Conservation (phyloP, 2,329 filamentous ascomycete species). For the Fusarium fracticaudum region DNA sequence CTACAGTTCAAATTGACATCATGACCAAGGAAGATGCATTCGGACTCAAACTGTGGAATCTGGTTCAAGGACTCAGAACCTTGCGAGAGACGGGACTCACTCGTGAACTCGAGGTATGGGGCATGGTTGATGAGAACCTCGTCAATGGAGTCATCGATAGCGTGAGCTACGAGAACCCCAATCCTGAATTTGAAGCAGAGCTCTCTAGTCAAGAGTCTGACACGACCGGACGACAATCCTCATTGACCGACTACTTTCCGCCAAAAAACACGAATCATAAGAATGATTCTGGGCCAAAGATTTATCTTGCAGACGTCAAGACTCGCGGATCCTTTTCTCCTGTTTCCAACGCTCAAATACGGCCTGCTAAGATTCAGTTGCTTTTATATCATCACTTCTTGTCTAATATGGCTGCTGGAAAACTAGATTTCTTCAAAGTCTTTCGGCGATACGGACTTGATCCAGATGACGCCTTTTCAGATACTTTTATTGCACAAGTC, state of each 20-base stretch:
- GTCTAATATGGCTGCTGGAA: constrained; percentile 76
- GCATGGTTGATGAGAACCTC: constrained; percentile 80
- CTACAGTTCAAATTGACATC: constrained; percentile 76
- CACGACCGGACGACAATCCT: constrained; percentile 46
- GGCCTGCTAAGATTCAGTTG: constrained; percentile 85
- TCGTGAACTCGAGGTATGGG: constrained; percentile 86
- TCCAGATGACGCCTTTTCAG: constrained; percentile 74
- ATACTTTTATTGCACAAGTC: constrained; percentile 81
- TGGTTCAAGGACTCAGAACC: constrained; percentile 84
- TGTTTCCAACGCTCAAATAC: constrained; percentile 71
- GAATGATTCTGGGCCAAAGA: constrained; percentile 39
- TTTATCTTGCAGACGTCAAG: constrained; percentile 91
- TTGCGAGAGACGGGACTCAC: constrained; percentile 76
- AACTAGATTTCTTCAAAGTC: constrained; percentile 74
- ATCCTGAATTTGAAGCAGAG: constrained; percentile 73
- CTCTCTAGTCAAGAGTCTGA: constrained; percentile 51
- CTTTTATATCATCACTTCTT: constrained; percentile 90
- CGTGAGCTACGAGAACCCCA: constrained; percentile 79
- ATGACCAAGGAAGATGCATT: constrained; percentile 82
- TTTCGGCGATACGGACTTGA: constrained; percentile 78
- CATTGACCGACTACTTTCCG: constrained; percentile 55
- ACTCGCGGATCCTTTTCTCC: constrained; percentile 77
- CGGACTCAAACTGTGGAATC: constrained; percentile 87
- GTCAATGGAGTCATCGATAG: constrained; percentile 93
- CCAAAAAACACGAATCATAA: constrained; percentile 15